Conservation (phyloP, 176 grass and related monocot species). For the Zoysia pacifica region DNA sequence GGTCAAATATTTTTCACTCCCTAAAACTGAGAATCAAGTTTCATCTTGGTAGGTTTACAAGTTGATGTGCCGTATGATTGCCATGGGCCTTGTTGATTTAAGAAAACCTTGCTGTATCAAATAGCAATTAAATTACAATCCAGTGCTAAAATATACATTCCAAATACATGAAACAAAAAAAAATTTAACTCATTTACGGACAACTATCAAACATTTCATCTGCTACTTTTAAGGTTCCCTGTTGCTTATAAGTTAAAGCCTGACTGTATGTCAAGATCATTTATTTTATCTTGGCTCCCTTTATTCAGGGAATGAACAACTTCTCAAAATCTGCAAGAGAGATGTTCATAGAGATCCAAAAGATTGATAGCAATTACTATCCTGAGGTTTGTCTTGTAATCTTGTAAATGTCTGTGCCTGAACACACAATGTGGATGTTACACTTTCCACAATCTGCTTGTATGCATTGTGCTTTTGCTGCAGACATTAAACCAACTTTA, state of each 20-base stretch:
- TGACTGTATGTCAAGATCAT: slow-evolving; percentile 4
- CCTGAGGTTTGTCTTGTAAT: slow-evolving; percentile 67
- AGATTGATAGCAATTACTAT: slow-evolving; percentile 95
- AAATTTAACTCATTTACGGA: background rate
- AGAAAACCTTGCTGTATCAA: slow-evolving; percentile 20
- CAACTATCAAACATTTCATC: slow-evolving; percentile 22
- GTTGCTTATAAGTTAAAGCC: slow-evolving; percentile 15
- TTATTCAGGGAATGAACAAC: slow-evolving; percentile 66
- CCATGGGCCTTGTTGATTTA: slow-evolving; percentile 29
- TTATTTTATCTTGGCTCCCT: slow-evolving; percentile 36
- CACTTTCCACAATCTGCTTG: slow-evolving; percentile 31
- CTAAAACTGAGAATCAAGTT: slow-evolving; percentile 4
- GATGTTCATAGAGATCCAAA: slow-evolving; percentile 87
- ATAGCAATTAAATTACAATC: background rate
- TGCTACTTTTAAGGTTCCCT: background rate
- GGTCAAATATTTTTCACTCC: slow-evolving; percentile 31
- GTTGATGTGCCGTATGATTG: slow-evolving; percentile 15
- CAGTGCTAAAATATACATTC: slow-evolving; percentile 12
- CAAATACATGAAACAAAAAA: slow-evolving; percentile 24
- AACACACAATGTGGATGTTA: background rate
- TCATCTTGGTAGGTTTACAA: slow-evolving; percentile 24
- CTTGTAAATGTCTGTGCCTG: background rate
- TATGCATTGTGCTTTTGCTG: slow-evolving; percentile 30
- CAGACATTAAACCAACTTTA: slow-evolving; percentile 92
- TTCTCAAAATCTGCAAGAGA: slow-evolving; percentile 88